Conservation (phyloP, 768 basidiomycete genomes). For the Pleurotus salmoneostramineus region DNA sequence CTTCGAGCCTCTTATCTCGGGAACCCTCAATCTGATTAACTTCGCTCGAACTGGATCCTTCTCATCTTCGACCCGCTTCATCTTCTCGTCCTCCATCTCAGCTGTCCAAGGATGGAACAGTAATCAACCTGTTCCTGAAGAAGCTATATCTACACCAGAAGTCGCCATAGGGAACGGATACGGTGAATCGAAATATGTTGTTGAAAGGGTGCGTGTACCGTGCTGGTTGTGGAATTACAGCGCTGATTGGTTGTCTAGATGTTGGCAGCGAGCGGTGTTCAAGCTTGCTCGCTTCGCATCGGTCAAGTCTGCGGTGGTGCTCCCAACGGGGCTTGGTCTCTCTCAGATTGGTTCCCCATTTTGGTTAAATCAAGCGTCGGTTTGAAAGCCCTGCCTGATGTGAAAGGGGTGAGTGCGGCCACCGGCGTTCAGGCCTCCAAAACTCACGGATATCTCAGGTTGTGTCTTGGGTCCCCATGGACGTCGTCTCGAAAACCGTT, state of each 20-base stretch:
- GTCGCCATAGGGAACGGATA: constrained; percentile 17
- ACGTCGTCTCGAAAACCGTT: constrained; percentile 21
- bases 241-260: constrained; percentile 12
- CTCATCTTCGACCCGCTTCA: constrained; percentile 16
- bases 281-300: constrained; percentile 22
- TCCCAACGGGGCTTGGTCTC: constrained; percentile 28
- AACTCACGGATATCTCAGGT: constrained; percentile 15
- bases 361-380: constrained; percentile 27
- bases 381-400: constrained; percentile 17
- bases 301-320: constrained; percentile 28
- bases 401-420: constrained; percentile 16
- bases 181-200: constrained; percentile 6
- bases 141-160: constrained; percentile 15
- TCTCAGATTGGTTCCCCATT: constrained; percentile 30
- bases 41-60: constrained; percentile 13
- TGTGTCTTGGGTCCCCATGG: constrained; percentile 31
- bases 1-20: constrained; percentile 25
- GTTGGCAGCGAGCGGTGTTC: constrained; percentile 20
- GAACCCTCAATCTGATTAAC: constrained; percentile 21
- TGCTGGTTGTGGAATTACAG: not conserved
- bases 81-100: constrained; percentile 30
- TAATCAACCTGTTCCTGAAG: constrained; percentile 19
- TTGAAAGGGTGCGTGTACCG: not conserved
- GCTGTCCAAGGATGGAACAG: constrained; percentile 15
- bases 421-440: not conserved